Evolutionary conservation across 148 eudicot genomes (phyloP), one percentile per base, ranked within the genome.

Genomic region (Persicaria maculosa): DNA sequence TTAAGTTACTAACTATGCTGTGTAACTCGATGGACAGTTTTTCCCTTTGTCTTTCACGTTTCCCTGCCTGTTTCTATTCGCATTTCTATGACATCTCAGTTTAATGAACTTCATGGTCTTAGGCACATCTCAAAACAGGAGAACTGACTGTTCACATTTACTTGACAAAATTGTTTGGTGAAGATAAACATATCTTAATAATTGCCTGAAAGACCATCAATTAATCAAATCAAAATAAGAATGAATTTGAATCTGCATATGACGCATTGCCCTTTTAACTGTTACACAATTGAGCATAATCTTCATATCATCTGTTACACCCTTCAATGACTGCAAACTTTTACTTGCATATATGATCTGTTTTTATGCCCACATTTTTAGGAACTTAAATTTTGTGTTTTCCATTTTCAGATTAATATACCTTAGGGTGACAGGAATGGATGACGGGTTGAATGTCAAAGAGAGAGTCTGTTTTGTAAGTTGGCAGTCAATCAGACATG

Each of bases 391-490:
- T 12, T 44, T 75, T 25, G 74, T 75, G 47, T 68, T n/a, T 69
- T 77, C 71, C 11, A 25, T 77, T 74, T 80, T 68, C 95, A 95
- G 99, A 79, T 84, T 95, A 82, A 84, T 88, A 78, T 95, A 92
- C 78, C 96, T 95, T 73, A 88, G 80, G 80, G 97, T 95, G 48
- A 83, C 86, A 10, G 99, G 97, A 75, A 92, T 95, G 99, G 96
- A 92, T 79, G 96, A 92, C 52, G 99, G 96, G 53, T 78, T 95
- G 47, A 85, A 79, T 79, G 85, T 88, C 75, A 95, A 95, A 77
- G 97, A 94, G 77, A 87, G 97, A 80, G 83, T 90, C 76, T 75
- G 84, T 69, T 90, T 84, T 83, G 99, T 95, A 81, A 89, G 99
- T 83, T 65, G 4, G 22, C 12, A 40, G 17, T 57, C 61, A 19